phyloP scores from a whole-genome alignment of 2,329 filamentous ascomycete species.

The Aspergillus versicolor region DNA sequence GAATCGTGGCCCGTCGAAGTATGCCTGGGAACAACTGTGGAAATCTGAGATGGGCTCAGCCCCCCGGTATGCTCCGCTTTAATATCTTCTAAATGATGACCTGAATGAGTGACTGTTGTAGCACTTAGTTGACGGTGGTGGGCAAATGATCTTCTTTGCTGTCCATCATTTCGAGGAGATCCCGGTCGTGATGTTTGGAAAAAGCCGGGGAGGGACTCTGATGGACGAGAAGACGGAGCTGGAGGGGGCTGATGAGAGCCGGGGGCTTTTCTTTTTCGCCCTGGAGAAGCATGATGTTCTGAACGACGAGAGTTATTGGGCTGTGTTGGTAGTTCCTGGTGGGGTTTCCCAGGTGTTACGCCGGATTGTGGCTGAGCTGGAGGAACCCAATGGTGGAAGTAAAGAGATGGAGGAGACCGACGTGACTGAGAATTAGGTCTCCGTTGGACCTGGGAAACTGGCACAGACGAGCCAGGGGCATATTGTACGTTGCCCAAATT shows the following conservation, averaged over 20 bases:
- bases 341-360: conserved; percentile 71
- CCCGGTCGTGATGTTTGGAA: conserved; percentile 10
- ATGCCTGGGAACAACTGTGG: background rate
- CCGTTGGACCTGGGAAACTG: conserved; percentile 54
- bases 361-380: conserved; percentile 69
- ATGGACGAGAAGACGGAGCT: conserved; percentile 50
- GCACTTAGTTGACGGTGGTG: conserved; percentile 15
- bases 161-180: conserved; percentile 34
- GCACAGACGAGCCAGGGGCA: conserved; percentile 36
- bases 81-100: background rate
- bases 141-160: background rate
- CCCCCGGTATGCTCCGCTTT: conserved; percentile 2
- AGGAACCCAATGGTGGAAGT: conserved; percentile 92
- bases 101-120: conserved; percentile 5
- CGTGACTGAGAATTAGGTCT: conserved; percentile 58
- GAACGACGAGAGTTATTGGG: conserved; percentile 50
- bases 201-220: conserved; percentile 29
- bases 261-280: conserved; percentile 76
- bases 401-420: conserved; percentile 71
- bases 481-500: conserved; percentile 25
- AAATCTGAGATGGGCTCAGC: background rate
- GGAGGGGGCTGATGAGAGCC: conserved; percentile 53
- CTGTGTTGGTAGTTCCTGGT: conserved; percentile 49
- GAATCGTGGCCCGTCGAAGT: background rate
- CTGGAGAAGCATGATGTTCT: conserved; percentile 70